Conservation (phyloP, 495 filamentous ascomycete species). For the Podospora conica region DNA sequence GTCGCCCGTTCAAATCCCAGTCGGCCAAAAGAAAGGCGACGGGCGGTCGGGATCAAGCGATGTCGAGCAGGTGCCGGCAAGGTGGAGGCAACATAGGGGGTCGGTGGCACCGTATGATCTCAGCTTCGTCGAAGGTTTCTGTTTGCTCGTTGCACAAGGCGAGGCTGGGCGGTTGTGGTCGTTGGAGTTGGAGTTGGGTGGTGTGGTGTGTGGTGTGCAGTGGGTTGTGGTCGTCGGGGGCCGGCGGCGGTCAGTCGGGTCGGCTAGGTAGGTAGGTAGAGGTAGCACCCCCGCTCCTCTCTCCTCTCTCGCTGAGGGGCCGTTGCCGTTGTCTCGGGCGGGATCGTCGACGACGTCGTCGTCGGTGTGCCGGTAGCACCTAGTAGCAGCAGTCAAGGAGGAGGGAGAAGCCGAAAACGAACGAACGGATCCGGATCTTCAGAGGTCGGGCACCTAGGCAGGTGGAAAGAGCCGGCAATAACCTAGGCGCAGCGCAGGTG, state of each 20-base stretch:
- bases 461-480: constrained; percentile 2
- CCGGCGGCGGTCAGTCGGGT: constrained; percentile 5
- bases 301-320: background rate
- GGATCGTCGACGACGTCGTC: background rate
- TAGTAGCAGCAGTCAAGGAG: background rate
- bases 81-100: background rate
- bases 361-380: background rate
- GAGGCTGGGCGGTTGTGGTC: background rate
- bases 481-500: background rate
- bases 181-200: background rate
- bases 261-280: too few species aligned
- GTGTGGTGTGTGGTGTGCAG: background rate
- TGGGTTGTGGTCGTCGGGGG: background rate
- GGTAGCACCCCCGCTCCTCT: background rate
- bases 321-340: constrained; percentile 1
- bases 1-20: background rate
- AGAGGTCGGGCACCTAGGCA: background rate
- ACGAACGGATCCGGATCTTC: constrained; percentile 2
- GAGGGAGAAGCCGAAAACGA: background rate
- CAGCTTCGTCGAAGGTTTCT: background rate
- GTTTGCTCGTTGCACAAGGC: background rate
- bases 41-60: background rate
- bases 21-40: background rate
- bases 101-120: background rate
- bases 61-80: background rate